Base-by-base conservation (phyloP, 331 rosid species). In the Ulmus americana region DNA sequence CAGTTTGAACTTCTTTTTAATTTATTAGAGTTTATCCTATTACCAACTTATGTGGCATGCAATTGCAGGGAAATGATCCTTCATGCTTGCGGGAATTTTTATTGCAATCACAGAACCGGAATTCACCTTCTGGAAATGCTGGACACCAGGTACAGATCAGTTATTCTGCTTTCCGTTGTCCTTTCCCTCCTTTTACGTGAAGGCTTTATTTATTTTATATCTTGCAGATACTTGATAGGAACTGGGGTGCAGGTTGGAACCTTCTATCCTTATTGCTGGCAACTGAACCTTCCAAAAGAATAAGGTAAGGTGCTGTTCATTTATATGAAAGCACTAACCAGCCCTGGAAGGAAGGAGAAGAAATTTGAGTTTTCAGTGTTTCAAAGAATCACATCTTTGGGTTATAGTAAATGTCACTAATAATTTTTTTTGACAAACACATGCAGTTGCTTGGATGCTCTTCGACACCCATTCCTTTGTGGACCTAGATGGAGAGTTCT, bases 241-340 rank as follows among this genome's bases (percentile, higher is more conserved):
- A 89, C 81, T 89, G 95, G 96, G 98, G 97, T 63, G 95, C 97
- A 38, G 98, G 98, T 46, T 92, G 98, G 98, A 84, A 89, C 76
- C 98, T 92, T 65, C 79, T 92, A 47, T 89, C 95, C 41, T 72
- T 82, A 66, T 80, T 92, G 84, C 95, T 92, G 65, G 95, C 95
- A 52, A 81, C 81, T 49, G 83, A 85, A 68, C 84, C 97, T 80
- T 89, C 91, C 60, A 68, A 78, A 70, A 83, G 97, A 83, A 75
- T 89, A 70, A 82, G 98, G 98, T 92, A 72, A 55, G 39, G 61
- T 64, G 15, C 47, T 41, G 10, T 2, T 55, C 20, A 8, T 68
- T 50, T 59, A 61, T 60, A 20, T 22, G 73, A 70, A 49, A 49
- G 54, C 43, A 18, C 59, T 61, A 44, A 61, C 45, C 45, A 52